Base-by-base conservation (phyloP, 345 rosid species). In the Gossypioides kirkii region DNA sequence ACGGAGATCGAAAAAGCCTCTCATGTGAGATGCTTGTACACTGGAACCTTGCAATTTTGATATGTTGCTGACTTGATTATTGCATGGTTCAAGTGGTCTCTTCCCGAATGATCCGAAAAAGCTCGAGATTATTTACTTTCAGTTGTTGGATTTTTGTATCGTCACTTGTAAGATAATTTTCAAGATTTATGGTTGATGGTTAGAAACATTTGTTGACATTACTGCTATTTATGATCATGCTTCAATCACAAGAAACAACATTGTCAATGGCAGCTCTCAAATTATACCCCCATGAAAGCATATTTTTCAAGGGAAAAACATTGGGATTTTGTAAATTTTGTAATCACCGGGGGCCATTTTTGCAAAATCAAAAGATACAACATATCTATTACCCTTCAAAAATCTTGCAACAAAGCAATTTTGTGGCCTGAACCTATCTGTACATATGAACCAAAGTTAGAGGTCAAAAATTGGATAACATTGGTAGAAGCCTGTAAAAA, bases 31-130 rank as follows among this genome's bases (percentile, higher is more conserved):
- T 63, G 62, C 72, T 66, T 66, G 60, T 70, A 38, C 74, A 68
- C 73, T 32, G 73, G 77, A 78, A 78, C 83, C 80, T 52, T 32
- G 76, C 73, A 73, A 23, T 52, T 55, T 49, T 65, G 55, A 58
- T 7, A 73, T 32, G 8, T 54, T 42, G 56, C 71, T 59, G 65
- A 69, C 38, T 25, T 61, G 50, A 67, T 50, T 36, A 22, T 36
- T 49, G 77, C 53, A 77, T 73, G 82, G 83, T 74, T 77, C 83
- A 77, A 72, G 74, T 49, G 76, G 78, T 77, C 77, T 68, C 69
- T 71, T 79, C 68, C 60, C 53, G 50, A 16, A 52, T 43, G 56
- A 58, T 32, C 69, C 18, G 46, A 10, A 45, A 45, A 45, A 45
- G 13, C 12, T 45, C 13, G 1, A 45, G 49, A 45, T 45, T 45